These are phyloP conservation scores for Mallotus nudiflorus DNA, from an alignment of 345 rosid genomes.

Conservation along the genomic window DNA sequence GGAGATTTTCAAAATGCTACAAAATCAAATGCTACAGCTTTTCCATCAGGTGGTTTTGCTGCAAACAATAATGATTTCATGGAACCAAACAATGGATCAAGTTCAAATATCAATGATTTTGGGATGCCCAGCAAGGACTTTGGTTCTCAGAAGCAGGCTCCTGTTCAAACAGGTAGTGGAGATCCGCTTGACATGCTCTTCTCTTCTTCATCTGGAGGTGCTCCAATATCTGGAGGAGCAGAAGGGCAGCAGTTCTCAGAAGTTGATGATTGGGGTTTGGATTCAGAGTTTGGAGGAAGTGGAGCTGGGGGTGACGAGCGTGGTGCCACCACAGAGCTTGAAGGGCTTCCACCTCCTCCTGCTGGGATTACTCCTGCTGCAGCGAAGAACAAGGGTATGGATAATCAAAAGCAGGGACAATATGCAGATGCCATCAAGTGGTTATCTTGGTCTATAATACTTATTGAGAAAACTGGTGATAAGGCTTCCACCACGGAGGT, in stretches of 20 bases:
- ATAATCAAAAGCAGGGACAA: slow-evolving; percentile 88
- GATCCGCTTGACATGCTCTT: slow-evolving; percentile 74
- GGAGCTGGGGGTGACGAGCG: slow-evolving; percentile 54
- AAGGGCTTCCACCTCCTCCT: slow-evolving; percentile 97
- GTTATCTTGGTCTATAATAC: slow-evolving; percentile 96
- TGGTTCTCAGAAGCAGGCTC: slow-evolving; percentile 44
- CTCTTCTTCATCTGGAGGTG: slow-evolving; percentile 40
- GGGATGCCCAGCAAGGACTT: slow-evolving; percentile 49
- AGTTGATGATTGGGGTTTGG: slow-evolving; percentile 84
- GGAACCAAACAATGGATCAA: slow-evolving; percentile 38
- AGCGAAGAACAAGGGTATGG: slow-evolving; percentile 86
- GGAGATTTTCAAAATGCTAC: slow-evolving; percentile 67
- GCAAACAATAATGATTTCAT: slow-evolving; percentile 32
- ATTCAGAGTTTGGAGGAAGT: slow-evolving; percentile 62
- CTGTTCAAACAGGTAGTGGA: slow-evolving; percentile 36
- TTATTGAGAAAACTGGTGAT: slow-evolving; percentile 72
- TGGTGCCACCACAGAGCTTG: slow-evolving; percentile 80
- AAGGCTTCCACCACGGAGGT: slow-evolving; percentile 53
- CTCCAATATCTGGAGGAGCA: slow-evolving; percentile 36
- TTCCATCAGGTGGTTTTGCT: slow-evolving; percentile 44
- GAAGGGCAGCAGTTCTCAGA: slow-evolving; percentile 53
- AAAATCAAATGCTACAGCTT: slow-evolving; percentile 39
- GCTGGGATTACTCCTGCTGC: slow-evolving; percentile 70
- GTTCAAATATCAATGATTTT: slow-evolving; percentile 44
- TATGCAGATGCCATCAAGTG: slow-evolving; percentile 98